Percentiles rank a stretch among this genome's conserved stretches.
These are phyloP conservation scores for Populus trichocarpa DNA, from an alignment of 441 rosid species.

Conservation along the genomic window DNA sequence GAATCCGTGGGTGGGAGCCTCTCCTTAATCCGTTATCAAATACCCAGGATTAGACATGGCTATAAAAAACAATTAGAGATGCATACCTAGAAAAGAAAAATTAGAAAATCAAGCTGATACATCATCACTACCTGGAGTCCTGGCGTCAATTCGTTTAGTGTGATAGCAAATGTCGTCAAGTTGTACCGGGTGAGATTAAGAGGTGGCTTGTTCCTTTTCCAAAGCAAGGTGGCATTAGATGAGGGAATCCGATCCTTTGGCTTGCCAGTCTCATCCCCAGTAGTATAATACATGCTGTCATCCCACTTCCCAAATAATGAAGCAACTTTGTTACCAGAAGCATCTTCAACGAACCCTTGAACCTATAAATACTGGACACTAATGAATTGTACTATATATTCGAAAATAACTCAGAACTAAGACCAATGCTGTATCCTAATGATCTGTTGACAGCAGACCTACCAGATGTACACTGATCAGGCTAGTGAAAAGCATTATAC, in stretches of 20 bases:
- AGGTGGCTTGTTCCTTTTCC: conserved; percentile 77
- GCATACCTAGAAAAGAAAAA: conserved; percentile 28
- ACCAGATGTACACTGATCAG: background rate
- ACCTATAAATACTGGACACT: conserved; percentile 35
- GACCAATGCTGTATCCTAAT: background rate
- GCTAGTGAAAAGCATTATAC: background rate
- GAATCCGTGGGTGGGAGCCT: conserved; percentile 96
- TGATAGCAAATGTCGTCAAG: conserved; percentile 88
- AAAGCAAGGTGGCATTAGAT: conserved; percentile 56
- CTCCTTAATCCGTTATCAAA: conserved; percentile 80
- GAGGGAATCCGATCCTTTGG: conserved; percentile 47
- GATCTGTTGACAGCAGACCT: background rate
- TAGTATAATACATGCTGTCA: conserved; percentile 64
- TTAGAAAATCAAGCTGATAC: conserved; percentile 21
- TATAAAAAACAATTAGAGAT: conserved; percentile 43
- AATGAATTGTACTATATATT: background rate
- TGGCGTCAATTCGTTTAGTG: conserved; percentile 77
- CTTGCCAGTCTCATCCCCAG: conserved; percentile 51
- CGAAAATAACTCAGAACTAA: background rate
- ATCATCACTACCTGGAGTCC: conserved; percentile 79
- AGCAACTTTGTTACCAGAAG: conserved; percentile 55
- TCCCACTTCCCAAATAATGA: conserved; percentile 90
- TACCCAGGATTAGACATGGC: conserved; percentile 53
- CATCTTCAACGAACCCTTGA: conserved; percentile 77
- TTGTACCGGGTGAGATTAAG: conserved; percentile 86